phyloP scores from a whole-genome alignment of 2,329 filamentous ascomycete species.

The Madurella mycetomatis region DNA sequence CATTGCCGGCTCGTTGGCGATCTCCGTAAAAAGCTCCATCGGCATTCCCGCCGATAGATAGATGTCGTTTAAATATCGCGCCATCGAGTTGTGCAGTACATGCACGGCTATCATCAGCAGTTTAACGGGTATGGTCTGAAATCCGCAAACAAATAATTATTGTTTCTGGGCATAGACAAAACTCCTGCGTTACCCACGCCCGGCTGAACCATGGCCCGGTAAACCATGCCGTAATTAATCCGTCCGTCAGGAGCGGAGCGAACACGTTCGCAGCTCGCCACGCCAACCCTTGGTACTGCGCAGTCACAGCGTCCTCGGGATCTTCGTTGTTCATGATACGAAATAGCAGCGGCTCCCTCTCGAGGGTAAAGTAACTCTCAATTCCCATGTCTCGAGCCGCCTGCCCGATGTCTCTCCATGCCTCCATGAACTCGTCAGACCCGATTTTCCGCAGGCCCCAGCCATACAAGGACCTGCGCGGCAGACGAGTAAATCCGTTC shows the following conservation, averaged over 20 bases:
- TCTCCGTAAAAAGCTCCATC: background rate
- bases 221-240: background rate
- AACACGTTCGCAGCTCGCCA: background rate
- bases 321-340: background rate
- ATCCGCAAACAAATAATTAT: constrained; percentile 16
- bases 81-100: background rate
- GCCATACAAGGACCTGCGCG: constrained; percentile 11
- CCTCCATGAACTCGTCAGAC: constrained; percentile 17
- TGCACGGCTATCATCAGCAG: constrained; percentile 5
- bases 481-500: constrained; percentile 6
- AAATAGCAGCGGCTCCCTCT: background rate
- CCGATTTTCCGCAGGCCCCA: constrained; percentile 4
- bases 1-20: constrained; percentile 1
- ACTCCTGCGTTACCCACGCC: constrained; percentile 16
- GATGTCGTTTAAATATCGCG: background rate
- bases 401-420: constrained; percentile 1
- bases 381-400: constrained; percentile 3
- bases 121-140: constrained; percentile 2
- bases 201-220: constrained; percentile 11
- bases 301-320: background rate
- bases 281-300: background rate
- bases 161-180: constrained; percentile 16
- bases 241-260: background rate
- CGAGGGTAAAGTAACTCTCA: constrained; percentile 6
- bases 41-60: background rate